Evolutionary conservation across 176 grass and related monocot species (phyloP), one percentile per base, ranked within the genome.

Genomic region (Otatea glauca): DNA sequence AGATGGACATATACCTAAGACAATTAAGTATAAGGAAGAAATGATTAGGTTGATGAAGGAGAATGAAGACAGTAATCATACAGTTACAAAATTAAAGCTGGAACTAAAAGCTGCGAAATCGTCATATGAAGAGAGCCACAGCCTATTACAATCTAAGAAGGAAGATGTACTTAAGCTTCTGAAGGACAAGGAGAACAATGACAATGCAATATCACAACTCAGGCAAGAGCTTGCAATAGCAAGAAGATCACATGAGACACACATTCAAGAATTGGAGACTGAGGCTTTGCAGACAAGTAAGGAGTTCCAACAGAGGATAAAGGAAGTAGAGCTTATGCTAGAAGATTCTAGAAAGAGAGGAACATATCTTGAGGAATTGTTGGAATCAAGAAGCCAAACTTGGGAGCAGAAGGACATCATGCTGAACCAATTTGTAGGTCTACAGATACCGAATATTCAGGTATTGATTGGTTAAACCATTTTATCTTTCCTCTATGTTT

Each of bases 41-140:
- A 70, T 84, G 32, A 69, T 42, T 77, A 87, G 68, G 70, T 77
- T 93, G 75, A 88, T 84, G 79, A 92, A 89, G 63, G 91, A 88
- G 37, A 91, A 89, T 83, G 92, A 92, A 73, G 74, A 81, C 2
- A 60, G 27, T 78, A 77, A 89, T 14, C 6, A 17, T 65, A 77
- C 21, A 74, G 59, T 86, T 67, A 51, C 81, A 55, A 89, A 65
- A 75, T 59, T 92, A 42, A 86, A 62, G n/a, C 10, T 65, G 6
- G 77, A 92, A 61, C 24, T 92, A 82, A 77, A 92, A 72, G 21
- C 82, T 24, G 39, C 55, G 37, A 94, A 86, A 76, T 89, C 65
- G 64, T 89, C 76, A 53, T 94, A 84, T 58, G 43, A 79, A 64
- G 80, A 85, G 37, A 85, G 79, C 78, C 61, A 75, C 7, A 65